Evolutionary conservation across 2,329 filamentous ascomycete genomes (phyloP), one percentile per base, ranked within the genome.

Genomic region (Sarocladiaceae sp.): DNA sequence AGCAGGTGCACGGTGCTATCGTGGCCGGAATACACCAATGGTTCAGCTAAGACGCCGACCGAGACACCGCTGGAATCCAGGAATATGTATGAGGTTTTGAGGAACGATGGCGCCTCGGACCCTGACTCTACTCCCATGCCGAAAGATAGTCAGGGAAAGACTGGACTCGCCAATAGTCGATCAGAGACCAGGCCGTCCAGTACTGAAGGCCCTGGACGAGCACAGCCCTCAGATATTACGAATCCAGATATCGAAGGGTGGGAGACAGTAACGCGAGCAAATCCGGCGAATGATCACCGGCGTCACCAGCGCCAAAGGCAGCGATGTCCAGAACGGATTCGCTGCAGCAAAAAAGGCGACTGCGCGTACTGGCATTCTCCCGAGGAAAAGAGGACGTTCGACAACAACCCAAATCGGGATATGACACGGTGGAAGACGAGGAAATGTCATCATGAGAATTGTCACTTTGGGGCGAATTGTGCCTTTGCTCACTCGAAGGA

Each of bases 381-480:
- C 2, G 35, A 48, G 31, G 48, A 43, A 15, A 12, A 19, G 26
- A 15, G 2, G 4, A 10, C 32, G n/a, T 43, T 44, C 34, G n/a
- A 18, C 12, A 18, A 44, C 1, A 12, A 12, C n/a, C 42, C 42
- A 19, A n/a, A 23, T n/a, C 42, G 24, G 15, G 19, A 45, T 26
- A 47, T 49, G 21, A 6, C 35, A 11, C 16, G n/a, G 19, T 50
- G 49, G 45, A 50, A 49, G 33, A 45, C 47, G 4, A 39, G 18
- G 20, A 33, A 47, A 27, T 49, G 45, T 29, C 42, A 12, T 6
- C 12, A 21, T 15, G 15, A 24, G 6, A 15, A 20, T 13, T 43
- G 45, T 39, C 21, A 6, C 10, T 5, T 34, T 9, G 42, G 42
- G n/a, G 43, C 23, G 12, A 35, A 18, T 21, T 49, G 43, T 20